These are phyloP conservation scores for Ophiostoma himal-ulmi DNA, from an alignment of 2,329 filamentous ascomycete genomes.

Conservation along the genomic window DNA sequence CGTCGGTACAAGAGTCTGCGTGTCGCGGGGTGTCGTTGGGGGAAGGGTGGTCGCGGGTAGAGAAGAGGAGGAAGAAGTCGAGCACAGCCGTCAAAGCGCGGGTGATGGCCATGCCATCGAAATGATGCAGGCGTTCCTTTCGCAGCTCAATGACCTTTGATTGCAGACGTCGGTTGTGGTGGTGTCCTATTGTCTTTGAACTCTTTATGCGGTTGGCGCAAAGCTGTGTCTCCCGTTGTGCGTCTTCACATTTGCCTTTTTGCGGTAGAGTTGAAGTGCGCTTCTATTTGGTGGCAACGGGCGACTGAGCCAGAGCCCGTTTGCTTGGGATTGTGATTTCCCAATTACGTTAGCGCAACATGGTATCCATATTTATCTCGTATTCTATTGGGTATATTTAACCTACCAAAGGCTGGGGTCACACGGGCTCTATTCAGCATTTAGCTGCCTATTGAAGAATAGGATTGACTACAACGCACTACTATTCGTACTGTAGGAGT, in stretches of 20 bases:
- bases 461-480: neutral
- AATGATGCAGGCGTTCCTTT: neutral
- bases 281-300: neutral
- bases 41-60: neutral
- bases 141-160: neutral
- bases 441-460: neutral
- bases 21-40: neutral
- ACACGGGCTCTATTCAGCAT: neutral
- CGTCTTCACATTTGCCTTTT: neutral
- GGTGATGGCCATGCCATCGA: slow-evolving; percentile 23
- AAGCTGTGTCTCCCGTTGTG: neutral
- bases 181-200: neutral
- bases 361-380: neutral
- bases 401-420: neutral
- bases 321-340: neutral
- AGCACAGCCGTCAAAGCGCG: slow-evolving; percentile 10
- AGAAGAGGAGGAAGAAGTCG: neutral
- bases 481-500: neutral
- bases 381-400: neutral
- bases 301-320: neutral
- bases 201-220: neutral
- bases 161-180: neutral
- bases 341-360: neutral
- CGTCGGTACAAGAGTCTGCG: neutral
- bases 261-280: neutral